phyloP scores from a whole-genome alignment of 148 eudicot genomes.

The Persicaria maculosa region DNA sequence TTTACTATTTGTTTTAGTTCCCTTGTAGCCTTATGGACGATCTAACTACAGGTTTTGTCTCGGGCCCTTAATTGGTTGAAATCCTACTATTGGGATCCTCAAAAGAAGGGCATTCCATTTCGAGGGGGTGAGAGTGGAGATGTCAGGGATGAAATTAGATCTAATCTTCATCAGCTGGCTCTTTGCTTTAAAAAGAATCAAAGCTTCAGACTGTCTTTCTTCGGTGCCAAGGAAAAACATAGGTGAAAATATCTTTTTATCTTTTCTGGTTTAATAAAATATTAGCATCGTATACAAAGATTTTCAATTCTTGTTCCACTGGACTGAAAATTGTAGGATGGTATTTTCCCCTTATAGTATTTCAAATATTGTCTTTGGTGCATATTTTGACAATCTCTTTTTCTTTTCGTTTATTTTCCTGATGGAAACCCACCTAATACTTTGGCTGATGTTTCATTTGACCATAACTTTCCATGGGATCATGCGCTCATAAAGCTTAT shows the following conservation, averaged over 20 bases:
- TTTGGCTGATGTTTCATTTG: neutral
- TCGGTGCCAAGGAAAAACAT: constrained; percentile 52
- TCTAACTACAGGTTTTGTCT: constrained; percentile 10
- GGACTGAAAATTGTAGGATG: neutral
- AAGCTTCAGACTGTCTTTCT: constrained; percentile 25
- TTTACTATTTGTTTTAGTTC: neutral
- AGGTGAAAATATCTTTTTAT: constrained; percentile 19
- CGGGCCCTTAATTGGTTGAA: constrained; percentile 90
- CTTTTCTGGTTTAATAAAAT: neutral
- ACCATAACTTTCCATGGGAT: neutral
- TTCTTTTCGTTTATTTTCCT: neutral
- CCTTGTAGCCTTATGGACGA: neutral
- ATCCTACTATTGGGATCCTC: constrained; percentile 84
- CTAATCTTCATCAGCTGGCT: constrained; percentile 46
- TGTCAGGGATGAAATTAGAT: constrained; percentile 53
- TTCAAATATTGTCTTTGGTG: neutral
- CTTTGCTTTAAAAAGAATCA: constrained; percentile 41
- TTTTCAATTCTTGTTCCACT: neutral
- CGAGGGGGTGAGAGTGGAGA: constrained; percentile 31
- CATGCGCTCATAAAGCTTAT: constrained; percentile 1
- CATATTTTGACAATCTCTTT: neutral
- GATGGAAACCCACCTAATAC: neutral
- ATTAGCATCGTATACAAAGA: neutral
- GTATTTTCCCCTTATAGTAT: neutral
- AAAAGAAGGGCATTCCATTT: constrained; percentile 47